These are phyloP conservation scores for Emiliania huxleyi DNA, from an alignment of 78 protist species.

Conservation along the genomic window DNA sequence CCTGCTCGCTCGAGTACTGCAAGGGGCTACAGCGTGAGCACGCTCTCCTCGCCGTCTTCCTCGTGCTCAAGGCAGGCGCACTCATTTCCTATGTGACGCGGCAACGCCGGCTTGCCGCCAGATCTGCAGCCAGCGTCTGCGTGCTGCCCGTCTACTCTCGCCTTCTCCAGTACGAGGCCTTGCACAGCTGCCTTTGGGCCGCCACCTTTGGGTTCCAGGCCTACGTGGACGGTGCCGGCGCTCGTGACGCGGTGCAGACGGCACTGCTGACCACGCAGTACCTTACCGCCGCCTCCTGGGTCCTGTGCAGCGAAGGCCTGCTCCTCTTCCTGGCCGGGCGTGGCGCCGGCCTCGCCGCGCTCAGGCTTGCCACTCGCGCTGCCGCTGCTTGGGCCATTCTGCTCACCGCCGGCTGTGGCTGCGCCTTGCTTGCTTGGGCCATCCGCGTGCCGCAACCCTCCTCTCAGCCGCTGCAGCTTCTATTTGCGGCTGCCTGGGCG, in stretches of 20 bases:
- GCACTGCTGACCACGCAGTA: background rate
- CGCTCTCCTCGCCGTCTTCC: no score
- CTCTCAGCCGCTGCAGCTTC: background rate
- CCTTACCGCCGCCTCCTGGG: background rate
- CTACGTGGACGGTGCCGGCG: background rate
- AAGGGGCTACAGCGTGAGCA: no score
- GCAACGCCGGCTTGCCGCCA: no score
- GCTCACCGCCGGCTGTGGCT: background rate
- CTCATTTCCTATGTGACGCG: no score
- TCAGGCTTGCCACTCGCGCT: background rate
- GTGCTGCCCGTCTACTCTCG: background rate
- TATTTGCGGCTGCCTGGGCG: background rate
- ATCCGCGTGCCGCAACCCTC: background rate
- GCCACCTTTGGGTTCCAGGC: background rate
- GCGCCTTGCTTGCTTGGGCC: background rate
- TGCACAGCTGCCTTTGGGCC: background rate
- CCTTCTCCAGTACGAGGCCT: background rate
- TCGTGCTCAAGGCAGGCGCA: no score
- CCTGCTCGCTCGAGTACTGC: no score
- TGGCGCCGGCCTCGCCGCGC: background rate
- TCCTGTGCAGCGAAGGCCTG: background rate
- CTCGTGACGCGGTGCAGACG: background rate
- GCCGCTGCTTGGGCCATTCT: background rate
- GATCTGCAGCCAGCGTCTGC: no score
- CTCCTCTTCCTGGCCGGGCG: background rate